A percentile compares a stretch with the other conserved stretches of the same genome.
Conservation (phyloP, 2,329 filamentous ascomycete species). For the Xylariaceae sp. region DNA sequence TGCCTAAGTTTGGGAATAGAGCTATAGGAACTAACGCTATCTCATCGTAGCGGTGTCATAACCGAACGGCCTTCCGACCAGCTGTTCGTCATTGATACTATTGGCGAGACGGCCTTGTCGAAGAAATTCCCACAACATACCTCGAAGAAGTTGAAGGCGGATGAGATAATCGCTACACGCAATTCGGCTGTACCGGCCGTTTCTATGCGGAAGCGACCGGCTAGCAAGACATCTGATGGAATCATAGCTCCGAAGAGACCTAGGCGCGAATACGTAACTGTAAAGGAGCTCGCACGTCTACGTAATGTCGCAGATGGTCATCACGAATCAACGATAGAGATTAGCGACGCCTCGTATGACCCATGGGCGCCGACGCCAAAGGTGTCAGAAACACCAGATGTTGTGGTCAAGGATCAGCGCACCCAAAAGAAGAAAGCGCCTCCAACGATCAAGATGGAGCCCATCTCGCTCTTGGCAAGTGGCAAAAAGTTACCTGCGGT, state of each 20-base stretch:
- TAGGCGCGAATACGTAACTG: conserved; percentile 72
- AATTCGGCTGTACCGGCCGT: conserved; percentile 72
- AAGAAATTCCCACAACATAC: conserved; percentile 59
- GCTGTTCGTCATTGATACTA: conserved; percentile 77
- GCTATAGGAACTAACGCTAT: no score
- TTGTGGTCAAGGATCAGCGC: conserved; percentile 34
- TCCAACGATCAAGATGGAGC: conserved; percentile 66
- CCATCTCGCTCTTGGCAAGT: conserved; percentile 75
- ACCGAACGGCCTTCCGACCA: conserved; percentile 76
- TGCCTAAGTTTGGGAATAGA: no score
- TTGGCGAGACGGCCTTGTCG: conserved; percentile 61
- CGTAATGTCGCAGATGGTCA: conserved; percentile 73
- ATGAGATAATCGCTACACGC: conserved; percentile 83
- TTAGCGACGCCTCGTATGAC: conserved; percentile 67
- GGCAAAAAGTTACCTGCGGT: conserved; percentile 78
- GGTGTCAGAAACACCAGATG: conserved; percentile 19
- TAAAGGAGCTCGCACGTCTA: conserved; percentile 76
- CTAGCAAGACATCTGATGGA: conserved; percentile 66
- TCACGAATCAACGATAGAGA: conserved; percentile 47
- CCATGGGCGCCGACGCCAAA: conserved; percentile 59
- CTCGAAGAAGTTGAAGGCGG: conserved; percentile 77
- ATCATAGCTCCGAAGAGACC: conserved; percentile 68
- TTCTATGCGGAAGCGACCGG: conserved; percentile 68
- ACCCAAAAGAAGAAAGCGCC: conserved; percentile 62
- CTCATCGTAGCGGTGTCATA: conserved; percentile 71